Base-by-base conservation (phyloP, 768 basidiomycete genomes). In the Amanita thiersii region DNA sequence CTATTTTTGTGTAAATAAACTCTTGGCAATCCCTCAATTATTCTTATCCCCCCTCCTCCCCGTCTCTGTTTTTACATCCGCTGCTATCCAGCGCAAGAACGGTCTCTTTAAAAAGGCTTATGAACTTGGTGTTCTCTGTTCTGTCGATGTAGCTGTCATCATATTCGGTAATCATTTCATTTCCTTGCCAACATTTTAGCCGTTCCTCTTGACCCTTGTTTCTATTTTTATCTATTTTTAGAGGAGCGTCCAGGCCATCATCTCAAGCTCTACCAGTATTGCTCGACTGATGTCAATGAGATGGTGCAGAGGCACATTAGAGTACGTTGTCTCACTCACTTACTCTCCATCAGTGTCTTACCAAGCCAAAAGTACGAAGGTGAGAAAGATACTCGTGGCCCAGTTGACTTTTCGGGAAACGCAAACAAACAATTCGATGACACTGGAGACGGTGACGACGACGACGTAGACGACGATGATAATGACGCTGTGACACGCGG, bases 31-130 rank as follows among this genome's bases (percentile, higher is more conserved):
- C 49, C 48, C 42, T n/a, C 56, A 48, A 52, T 58, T 65, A 62
- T 69, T 62, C 57, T n/a, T n/a, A n/a, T n/a, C 63, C n/a, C n/a
- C n/a, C 55, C 53, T 60, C 51, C 43, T 28, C 44, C 30, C 47
- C 49, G 53, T 50, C 43, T 51, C 37, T 41, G 31, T 19, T 51
- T 53, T 53, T 55, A 56, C 48, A 24, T n/a, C n/a, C 45, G 9
- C 11, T 29, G 21, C 44, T 34, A 39, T 40, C 33, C 64, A 89
- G 87, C 77, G 87, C 52, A 88, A 89, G 69, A 86, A 86, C 46
- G 87, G 86, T 4, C 78, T 90, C 48, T 89, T 90, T 79, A 88
- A 89, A 62, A 89, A 89, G 56, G 86, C 87, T 0, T 88, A 88
- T 55, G 86, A 89, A 62, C 81, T 90, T 47, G 86, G 86, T n/a